Evolutionary conservation across 768 basidiomycete species (phyloP), one percentile per base, ranked within the genome.

Genomic region (Pleurotus platypus): DNA sequence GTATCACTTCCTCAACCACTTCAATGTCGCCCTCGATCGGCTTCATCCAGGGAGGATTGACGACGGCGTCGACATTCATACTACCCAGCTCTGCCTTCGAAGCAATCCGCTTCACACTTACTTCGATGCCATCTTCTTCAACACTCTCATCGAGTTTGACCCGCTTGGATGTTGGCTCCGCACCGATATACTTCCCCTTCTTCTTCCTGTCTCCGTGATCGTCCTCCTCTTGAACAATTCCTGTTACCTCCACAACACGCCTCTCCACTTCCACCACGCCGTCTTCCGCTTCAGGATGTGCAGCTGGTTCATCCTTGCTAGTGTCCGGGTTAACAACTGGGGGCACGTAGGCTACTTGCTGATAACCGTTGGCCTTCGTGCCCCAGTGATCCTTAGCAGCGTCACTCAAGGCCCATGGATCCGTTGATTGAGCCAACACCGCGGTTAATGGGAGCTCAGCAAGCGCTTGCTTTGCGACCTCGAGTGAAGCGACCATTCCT

Each of bases 331-430:
- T 6, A 7, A n/a, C 40, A 6, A 16, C 35, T 3, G 50, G 37
- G 9, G 20, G 18, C 8, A 39, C 45, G 18, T 39, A 20, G 7
- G 3, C 13, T 3, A 64, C 63, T 9, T 64, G 60, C 61, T 70
- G 70, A 48, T 75, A 78, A 0, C 73, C 70, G 7, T 78, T 75
- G 3, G 75, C 70, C 58, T 77, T 76, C 30, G 64, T 65, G 13
- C 80, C 86, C 70, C 81, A 89, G 38, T 76, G 74, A 1, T 67
- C 70, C 12, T 70, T 69, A 61, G 80, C 85, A 0, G 75, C 84
- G 27, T 66, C 61, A 61, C 78, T 79, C 59, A 88, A 79, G 2
- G 67, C 61, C 56, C 83, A 83, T 0, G 84, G 82, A 43, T 82
- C 61, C 8, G 66, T 64, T 37, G 37, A 54, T 48, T 77, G 76